These are phyloP conservation scores for Phialophora chinensis DNA, from an alignment of 2,329 filamentous ascomycete species.

Conservation along the genomic window DNA sequence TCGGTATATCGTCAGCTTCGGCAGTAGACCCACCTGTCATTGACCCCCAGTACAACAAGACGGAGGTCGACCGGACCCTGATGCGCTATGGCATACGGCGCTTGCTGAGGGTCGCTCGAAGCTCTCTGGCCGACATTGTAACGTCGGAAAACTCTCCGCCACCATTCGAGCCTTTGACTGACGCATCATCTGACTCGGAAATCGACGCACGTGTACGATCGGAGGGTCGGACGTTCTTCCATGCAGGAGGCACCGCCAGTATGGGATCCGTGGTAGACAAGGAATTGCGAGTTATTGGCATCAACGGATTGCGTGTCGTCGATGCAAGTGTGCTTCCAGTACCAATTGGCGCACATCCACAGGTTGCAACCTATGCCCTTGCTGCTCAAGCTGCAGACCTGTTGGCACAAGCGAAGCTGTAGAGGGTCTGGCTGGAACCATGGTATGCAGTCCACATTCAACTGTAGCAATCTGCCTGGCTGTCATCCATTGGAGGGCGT, in stretches of 20 bases:
- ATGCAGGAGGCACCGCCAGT: constrained; percentile 45
- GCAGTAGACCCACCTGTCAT: constrained; percentile 35
- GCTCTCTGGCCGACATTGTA: constrained; percentile 29
- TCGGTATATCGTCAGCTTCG: constrained; percentile 24
- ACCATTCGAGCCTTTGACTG: constrained; percentile 18
- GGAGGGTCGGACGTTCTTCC: constrained; percentile 44
- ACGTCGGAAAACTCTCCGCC: constrained; percentile 35
- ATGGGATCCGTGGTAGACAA: constrained; percentile 49
- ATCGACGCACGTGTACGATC: constrained; percentile 35
- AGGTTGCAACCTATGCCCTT: constrained; percentile 49
- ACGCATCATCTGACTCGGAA: constrained; percentile 34
- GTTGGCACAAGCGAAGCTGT: constrained; percentile 12
- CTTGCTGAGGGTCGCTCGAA: constrained; percentile 27
- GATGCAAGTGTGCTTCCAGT: constrained; percentile 45
- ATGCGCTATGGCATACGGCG: constrained; percentile 38
- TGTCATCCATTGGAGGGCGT: background rate
- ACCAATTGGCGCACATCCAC: constrained; percentile 48
- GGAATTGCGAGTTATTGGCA: constrained; percentile 42
- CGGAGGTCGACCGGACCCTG: constrained; percentile 20
- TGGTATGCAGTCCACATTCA: background rate
- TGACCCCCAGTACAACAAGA: constrained; percentile 43
- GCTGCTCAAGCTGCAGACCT: constrained; percentile 49
- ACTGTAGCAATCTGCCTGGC: background rate
- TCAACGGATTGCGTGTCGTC: constrained; percentile 42
- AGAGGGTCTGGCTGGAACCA: background rate